A percentile compares a stretch with the other conserved stretches of the same genome.
phyloP scores from a whole-genome alignment of 768 basidiomycete genomes.

The Panellus pusillus region DNA sequence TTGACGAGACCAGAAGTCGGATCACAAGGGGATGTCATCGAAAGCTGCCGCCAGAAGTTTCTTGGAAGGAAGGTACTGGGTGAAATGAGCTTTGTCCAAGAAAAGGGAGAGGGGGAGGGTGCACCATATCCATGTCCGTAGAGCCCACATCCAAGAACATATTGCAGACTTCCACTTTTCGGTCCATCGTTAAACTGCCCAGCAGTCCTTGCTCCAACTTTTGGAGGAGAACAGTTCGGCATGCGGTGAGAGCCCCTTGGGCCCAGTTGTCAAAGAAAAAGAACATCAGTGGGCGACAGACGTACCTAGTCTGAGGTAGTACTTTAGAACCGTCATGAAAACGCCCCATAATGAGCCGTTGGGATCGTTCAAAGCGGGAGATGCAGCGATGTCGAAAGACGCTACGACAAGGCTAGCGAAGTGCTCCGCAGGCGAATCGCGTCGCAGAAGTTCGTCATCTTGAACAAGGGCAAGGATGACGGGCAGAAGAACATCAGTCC shows the following conservation, averaged over 20 bases:
- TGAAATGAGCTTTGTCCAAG: slow-evolving; percentile 3
- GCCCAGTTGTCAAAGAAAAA: neutral
- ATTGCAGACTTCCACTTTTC: slow-evolving; percentile 54
- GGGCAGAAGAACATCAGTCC: slow-evolving; percentile 57
- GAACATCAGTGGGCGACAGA: neutral
- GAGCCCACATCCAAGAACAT: slow-evolving; percentile 55
- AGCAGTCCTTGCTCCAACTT: slow-evolving; percentile 60
- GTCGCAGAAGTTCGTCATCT: slow-evolving; percentile 23
- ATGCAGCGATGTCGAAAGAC: slow-evolving; percentile 51
- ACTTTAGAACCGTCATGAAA: slow-evolving; percentile 45
- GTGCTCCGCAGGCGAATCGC: slow-evolving; percentile 27
- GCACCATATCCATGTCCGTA: slow-evolving; percentile 49
- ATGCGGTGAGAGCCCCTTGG: slow-evolving; percentile 36
- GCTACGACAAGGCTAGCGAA: slow-evolving; percentile 45
- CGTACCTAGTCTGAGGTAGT: slow-evolving; percentile 49
- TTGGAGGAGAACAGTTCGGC: slow-evolving; percentile 42
- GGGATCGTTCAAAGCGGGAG: slow-evolving; percentile 44
- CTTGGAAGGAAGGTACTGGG: slow-evolving; percentile 48
- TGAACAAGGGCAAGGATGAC: slow-evolving; percentile 44
- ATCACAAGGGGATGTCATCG: slow-evolving; percentile 53
- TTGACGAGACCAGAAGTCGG: slow-evolving; percentile 50
- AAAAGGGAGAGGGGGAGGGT: slow-evolving; percentile 19
- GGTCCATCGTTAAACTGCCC: slow-evolving; percentile 47
- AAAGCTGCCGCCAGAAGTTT: slow-evolving; percentile 49
- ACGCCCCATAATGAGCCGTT: slow-evolving; percentile 49